Conservation (phyloP, 2,329 filamentous ascomycete species). For the Fusarium nematophilum region DNA sequence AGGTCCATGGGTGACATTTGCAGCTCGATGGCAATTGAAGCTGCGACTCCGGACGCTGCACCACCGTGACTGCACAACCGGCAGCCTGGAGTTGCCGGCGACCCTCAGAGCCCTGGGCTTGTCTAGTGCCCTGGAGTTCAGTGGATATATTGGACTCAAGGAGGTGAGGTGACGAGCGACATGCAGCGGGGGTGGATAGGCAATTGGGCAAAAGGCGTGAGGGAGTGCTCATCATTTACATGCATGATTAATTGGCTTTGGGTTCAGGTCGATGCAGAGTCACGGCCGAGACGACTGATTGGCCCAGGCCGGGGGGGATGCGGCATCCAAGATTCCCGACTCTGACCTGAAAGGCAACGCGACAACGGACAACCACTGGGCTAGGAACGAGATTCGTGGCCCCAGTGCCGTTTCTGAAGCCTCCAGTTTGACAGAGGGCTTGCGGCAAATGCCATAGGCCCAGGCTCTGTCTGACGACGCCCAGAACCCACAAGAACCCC, state of each 20-base stretch:
- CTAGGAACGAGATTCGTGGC: slow-evolving; percentile 15
- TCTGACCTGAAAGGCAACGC: slow-evolving; percentile 21
- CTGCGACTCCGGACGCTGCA: slow-evolving; percentile 1
- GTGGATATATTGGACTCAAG: slow-evolving; percentile 21
- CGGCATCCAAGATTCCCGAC: slow-evolving; percentile 27
- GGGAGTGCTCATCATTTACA: slow-evolving; percentile 40
- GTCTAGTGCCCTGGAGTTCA: slow-evolving; percentile 20
- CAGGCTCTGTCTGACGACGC: slow-evolving; percentile 16
- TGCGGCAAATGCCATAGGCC: slow-evolving; percentile 19
- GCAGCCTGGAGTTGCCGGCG: slow-evolving; percentile 4
- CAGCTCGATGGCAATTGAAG: slow-evolving; percentile 25
- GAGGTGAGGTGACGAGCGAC: slow-evolving; percentile 14
- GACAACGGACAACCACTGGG: slow-evolving; percentile 21
- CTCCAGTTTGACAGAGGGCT: slow-evolving; percentile 17
- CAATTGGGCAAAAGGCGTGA: slow-evolving; percentile 12
- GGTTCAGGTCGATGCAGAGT: slow-evolving; percentile 25
- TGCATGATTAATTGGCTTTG: slow-evolving; percentile 43
- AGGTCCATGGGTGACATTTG: slow-evolving; percentile 20
- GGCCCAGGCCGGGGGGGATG: slow-evolving; percentile 25
- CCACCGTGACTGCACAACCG: slow-evolving; percentile 19
- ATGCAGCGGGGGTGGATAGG: slow-evolving; percentile 10
- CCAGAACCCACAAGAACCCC: slow-evolving; percentile 24
- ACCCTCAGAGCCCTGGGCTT: slow-evolving; percentile 16
- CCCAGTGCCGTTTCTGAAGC: not conserved
- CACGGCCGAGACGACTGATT: slow-evolving; percentile 30